Conservation (phyloP, 225 moss, liverwort and hornwort species). For the Bryum argenteum region DNA sequence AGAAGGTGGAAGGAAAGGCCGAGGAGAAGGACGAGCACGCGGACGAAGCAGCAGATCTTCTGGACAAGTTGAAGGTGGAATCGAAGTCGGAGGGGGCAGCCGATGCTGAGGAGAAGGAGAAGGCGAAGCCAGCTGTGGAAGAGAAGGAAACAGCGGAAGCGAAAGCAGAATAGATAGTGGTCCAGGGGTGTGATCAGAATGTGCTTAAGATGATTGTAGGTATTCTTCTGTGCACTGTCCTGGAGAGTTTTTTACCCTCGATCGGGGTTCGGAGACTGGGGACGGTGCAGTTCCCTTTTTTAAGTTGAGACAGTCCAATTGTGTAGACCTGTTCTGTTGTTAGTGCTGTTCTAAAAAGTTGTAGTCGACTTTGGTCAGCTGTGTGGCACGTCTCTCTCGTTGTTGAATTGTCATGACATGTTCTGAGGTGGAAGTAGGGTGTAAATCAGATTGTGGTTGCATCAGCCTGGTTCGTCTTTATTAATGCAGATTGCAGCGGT, state of each 20-base stretch:
- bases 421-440: constrained; percentile 21
- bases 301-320: constrained; percentile 23
- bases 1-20: constrained; percentile 44
- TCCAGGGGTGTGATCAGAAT: constrained; percentile 32
- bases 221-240: constrained; percentile 35
- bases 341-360: constrained; percentile 16
- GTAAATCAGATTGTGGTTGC: constrained; percentile 1
- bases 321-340: constrained; percentile 21
- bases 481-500: constrained; percentile 9
- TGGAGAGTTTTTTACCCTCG: constrained; percentile 28
- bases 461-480: constrained; percentile 15
- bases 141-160: constrained; percentile 23
- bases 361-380: constrained; percentile 3
- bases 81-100: constrained; percentile 13
- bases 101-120: constrained; percentile 15
- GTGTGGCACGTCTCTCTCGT: constrained; percentile 25
- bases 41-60: constrained; percentile 61
- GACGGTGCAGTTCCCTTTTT: background rate
- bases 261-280: constrained; percentile 26
- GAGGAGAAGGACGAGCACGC: constrained; percentile 48
- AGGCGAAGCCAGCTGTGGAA: background rate
- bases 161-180: constrained; percentile 33
- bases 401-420: constrained; percentile 27
- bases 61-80: constrained; percentile 56
- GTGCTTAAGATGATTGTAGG: constrained; percentile 41